Base-by-base conservation (phyloP, 2,329 filamentous ascomycete species). In the Phialophora chinensis region DNA sequence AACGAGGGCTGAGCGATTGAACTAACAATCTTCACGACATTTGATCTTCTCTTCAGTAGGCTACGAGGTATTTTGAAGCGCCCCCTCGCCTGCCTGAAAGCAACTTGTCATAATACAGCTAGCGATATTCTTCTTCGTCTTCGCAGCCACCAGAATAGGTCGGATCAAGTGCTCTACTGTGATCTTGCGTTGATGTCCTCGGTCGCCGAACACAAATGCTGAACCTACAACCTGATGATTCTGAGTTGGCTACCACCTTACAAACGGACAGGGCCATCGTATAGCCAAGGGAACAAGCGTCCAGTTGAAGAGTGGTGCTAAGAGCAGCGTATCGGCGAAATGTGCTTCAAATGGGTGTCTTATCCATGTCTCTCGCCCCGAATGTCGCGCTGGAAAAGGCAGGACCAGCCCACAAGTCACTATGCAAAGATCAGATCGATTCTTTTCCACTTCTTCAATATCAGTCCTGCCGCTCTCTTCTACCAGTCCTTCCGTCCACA, bases 401-500 rank as follows among this genome's bases (percentile, higher is more conserved):
- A 5, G 38, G 38, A 44, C 17, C 38, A 44, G 6, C 17, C 4
- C 38, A 52, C 1, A 6, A 27, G 49, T 12, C 23, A 23, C 23
- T 52, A 27, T 11, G 23, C n/a, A 27, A 52, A 7, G 10, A 52
- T 52, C 20, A 25, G 20, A 52, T 23, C 49, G 17, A 44, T 44
- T 6, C 38, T 44, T 7, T 20, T 44, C 17, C 38, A 44, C 20
- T 14, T 23, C 49, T 52, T 27, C 20, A 52, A 17, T 17, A 3
- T 12, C 25, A 6, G 4, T 14, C 49, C 25, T 29, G 20, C 4
- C 23, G 49, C 14, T 17, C 25, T 35, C 17, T 10, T 55, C 27
- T 25, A n/a, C 53, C 53, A 35, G 27, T n/a, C 25, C 59, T 25
- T 6, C 47, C 59, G n/a, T 59, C 53, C 11, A 20, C 17, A 53